A percentile compares a stretch with the other conserved stretches of the same genome.
Conservation (phyloP, 129 eudicot genomes). For the Saussurea involucrata region DNA sequence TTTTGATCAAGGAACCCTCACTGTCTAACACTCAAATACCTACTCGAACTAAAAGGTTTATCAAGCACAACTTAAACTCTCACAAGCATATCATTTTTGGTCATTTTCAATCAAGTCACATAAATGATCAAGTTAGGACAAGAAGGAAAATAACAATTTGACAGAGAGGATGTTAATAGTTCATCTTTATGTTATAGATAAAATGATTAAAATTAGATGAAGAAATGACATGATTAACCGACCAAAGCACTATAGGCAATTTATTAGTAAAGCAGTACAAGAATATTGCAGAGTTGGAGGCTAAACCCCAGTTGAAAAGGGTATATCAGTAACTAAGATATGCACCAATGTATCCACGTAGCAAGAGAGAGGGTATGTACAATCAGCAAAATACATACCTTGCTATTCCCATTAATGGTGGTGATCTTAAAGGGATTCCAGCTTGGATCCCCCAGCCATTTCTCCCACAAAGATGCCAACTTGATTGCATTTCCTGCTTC, state of each 20-base stretch:
- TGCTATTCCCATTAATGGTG: neutral
- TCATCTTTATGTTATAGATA: neutral
- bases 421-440: constrained; percentile 91
- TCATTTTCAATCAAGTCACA: too few relatives aligned
- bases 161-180: too few relatives aligned
- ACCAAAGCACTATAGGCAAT: neutral
- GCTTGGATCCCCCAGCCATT: constrained; percentile 53
- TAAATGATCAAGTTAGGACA: too few relatives aligned
- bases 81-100: too few relatives aligned
- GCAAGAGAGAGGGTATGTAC: neutral
- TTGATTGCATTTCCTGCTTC: constrained; percentile 32
- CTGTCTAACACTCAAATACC: neutral
- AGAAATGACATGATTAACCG: neutral
- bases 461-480: constrained; percentile 44
- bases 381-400: too few relatives aligned
- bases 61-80: too few relatives aligned
- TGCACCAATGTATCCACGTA: neutral
- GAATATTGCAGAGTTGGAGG: neutral
- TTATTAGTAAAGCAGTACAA: too few relatives aligned
- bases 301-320: neutral
- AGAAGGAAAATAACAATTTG: too few relatives aligned
- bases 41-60: neutral
- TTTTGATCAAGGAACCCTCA: too few relatives aligned
- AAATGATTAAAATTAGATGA: neutral
- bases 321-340: too few relatives aligned